Evolutionary conservation across 345 rosid genomes (phyloP).

Genomic region (Arabis alpina): DNA sequence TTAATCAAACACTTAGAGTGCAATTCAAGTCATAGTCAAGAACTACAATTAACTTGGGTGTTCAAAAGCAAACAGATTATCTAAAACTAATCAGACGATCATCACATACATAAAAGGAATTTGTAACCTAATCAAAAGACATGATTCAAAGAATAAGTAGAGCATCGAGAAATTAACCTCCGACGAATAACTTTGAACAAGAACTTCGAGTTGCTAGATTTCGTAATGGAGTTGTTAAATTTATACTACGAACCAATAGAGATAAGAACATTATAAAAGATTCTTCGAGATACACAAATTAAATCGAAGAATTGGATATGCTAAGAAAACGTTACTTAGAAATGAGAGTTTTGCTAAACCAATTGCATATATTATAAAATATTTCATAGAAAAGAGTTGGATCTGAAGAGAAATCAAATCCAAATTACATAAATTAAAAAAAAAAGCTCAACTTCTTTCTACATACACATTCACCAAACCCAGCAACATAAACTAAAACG

Average conservation of each 20-base stretch:
- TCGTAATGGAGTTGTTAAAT: neutral
- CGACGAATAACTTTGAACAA: conserved; percentile 58
- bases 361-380: neutral
- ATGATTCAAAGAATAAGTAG: neutral
- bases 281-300: neutral
- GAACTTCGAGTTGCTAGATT: conserved; percentile 34
- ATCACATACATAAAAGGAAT: neutral
- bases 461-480: conserved; percentile 7
- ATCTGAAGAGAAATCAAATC: conserved; percentile 6
- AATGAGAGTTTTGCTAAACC: neutral
- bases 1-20: conserved; percentile 34
- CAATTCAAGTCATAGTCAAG: neutral
- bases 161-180: conserved; percentile 44
- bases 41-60: accelerated
- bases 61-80: neutral
- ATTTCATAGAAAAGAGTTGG: neutral
- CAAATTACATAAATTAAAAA: conserved; percentile 10
- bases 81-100: too few relatives aligned
- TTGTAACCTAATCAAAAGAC: too few relatives aligned
- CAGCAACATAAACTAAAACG: too few relatives aligned
- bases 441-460: conserved; percentile 1
- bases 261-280: conserved; percentile 33
- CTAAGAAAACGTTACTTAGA: too few relatives aligned
- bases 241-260: neutral
- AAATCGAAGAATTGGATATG: neutral